phyloP scores from a whole-genome alignment of 2,329 filamentous ascomycete species.

The Clonostachys rhizophaga region DNA sequence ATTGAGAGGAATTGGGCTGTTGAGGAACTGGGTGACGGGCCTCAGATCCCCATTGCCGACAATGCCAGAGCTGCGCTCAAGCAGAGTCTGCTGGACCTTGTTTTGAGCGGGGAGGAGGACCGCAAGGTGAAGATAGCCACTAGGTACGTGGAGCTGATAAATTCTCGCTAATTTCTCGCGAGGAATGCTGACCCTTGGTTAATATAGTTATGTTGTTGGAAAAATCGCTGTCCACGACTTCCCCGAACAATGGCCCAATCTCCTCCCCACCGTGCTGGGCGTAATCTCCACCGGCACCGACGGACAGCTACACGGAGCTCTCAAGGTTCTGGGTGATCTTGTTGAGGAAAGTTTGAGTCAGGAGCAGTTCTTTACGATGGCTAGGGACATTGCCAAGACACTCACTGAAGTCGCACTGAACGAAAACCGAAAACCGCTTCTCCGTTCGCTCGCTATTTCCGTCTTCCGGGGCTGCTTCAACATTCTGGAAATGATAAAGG shows the following conservation, averaged over 20 bases:
- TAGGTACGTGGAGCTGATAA: conserved; percentile 48
- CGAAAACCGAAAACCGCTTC: conserved; percentile 65
- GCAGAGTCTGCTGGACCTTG: conserved; percentile 70
- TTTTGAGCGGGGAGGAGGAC: conserved; percentile 68
- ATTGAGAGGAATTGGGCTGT: conserved; percentile 81
- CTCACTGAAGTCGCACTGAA: conserved; percentile 80
- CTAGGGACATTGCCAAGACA: conserved; percentile 76
- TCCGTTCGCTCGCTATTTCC: conserved; percentile 81
- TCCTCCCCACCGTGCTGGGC: conserved; percentile 75
- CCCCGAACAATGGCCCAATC: conserved; percentile 88
- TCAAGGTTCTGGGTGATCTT: conserved; percentile 83
- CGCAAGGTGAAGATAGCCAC: conserved; percentile 86
- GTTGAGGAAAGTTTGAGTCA: conserved; percentile 93
- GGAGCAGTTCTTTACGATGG: conserved; percentile 90
- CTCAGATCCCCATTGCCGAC: conserved; percentile 64
- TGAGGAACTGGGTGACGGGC: conserved; percentile 62
- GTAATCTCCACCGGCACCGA: conserved; percentile 74
- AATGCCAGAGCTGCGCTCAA: conserved; percentile 70
- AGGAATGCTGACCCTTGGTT: too few relatives aligned
- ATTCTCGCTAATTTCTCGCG: neutral
- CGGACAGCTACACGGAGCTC: conserved; percentile 78
- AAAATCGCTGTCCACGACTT: conserved; percentile 94
- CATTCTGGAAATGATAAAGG: conserved; percentile 93
- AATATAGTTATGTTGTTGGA: conserved; percentile 66
- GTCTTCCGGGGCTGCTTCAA: conserved; percentile 93